Evolutionary conservation across 345 rosid genomes (phyloP).

Genomic region (Bruguiera gymnorhiza): DNA sequence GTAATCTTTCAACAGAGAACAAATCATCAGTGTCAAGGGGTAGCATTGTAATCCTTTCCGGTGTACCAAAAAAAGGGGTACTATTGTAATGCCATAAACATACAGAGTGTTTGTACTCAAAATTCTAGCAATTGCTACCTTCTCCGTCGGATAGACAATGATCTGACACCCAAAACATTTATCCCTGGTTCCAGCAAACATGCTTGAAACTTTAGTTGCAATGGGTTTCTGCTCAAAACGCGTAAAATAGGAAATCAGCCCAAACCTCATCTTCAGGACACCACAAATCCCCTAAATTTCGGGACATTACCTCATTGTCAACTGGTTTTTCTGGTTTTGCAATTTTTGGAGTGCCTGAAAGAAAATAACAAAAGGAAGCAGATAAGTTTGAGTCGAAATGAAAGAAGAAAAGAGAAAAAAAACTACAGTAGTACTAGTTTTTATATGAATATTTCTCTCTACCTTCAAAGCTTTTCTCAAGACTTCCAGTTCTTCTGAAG

Average conservation of each 20-base stretch:
- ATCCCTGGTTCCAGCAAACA: conserved; percentile 94
- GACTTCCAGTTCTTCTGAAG: conserved; percentile 96
- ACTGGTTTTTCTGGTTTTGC: conserved; percentile 53
- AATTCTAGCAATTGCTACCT: conserved; percentile 39
- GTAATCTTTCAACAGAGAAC: conserved; percentile 52
- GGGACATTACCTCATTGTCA: conserved; percentile 70
- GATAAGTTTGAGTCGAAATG: conserved; percentile 8
- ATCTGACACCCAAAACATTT: conserved; percentile 83
- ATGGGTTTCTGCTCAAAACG: conserved; percentile 58
- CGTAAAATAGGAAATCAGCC: background rate
- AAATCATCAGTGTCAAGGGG: background rate
- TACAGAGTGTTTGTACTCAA: background rate
- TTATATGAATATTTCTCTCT: background rate
- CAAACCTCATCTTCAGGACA: background rate
- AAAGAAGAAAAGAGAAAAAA: conserved; percentile 4
- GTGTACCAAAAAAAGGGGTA: no score
- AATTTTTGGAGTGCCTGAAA: conserved; percentile 81
- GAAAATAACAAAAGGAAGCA: conserved; percentile 18
- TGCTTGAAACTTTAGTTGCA: conserved; percentile 69
- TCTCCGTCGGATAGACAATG: conserved; percentile 90
- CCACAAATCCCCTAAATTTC: no score
- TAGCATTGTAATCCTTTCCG: background rate
- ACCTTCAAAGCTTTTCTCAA: conserved; percentile 98
- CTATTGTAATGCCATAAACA: no score
- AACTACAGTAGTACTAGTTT: background rate